Base-by-base conservation (phyloP, 176 grass and related monocot genomes). In the Carex kokanica region DNA sequence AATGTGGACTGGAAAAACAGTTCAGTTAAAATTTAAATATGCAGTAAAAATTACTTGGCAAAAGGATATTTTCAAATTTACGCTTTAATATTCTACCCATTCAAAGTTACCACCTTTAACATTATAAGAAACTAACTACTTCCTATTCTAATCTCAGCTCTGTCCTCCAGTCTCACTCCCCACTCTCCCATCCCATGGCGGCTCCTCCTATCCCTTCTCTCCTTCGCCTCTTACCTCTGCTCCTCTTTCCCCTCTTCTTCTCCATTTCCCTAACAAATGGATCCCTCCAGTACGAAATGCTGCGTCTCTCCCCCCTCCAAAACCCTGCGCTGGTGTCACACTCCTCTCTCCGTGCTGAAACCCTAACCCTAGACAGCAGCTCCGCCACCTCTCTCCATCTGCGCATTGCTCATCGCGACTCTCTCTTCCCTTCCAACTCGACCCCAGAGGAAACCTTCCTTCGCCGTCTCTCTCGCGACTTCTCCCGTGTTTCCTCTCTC, bases 401-500 rank as follows among this genome's bases (percentile, higher is more conserved):
- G 20, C 34, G 36, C 55, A 58, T 86, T 74, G 84, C 84, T 5
- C 84, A 86, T 36, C 84, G 56, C 29, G 84, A 86, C 45, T 67
- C 84, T 18, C 32, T 86, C 24, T 79, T 86, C 38, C 17, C 84
- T 6, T 86, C 84, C 59, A 34, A 31, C 16, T 72, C 79, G 12
- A 70, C 79, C 17, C 52, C 84, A 10, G 88, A 86, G 8, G 64
- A 83, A 32, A 61, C 85, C 78, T 75, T 89, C 49, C 27, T 80
- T 23, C 83, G 64, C 13, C 88, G 88, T 47, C 88, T 89, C 68
- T 78, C 52, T 40, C 88, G 83, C 3, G 83, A 83, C 78, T 29
- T 43, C 21, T 36, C 17, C 34, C 65, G 87, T 3, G 87, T 88
- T 14, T 70, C 75, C 3, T 23, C 29, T 59, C 60, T 88, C 13